Percentiles rank a stretch among this genome's conserved stretches.
phyloP scores from a whole-genome alignment of 108 stramenopile genomes.

The Parietichytrium sp. region DNA sequence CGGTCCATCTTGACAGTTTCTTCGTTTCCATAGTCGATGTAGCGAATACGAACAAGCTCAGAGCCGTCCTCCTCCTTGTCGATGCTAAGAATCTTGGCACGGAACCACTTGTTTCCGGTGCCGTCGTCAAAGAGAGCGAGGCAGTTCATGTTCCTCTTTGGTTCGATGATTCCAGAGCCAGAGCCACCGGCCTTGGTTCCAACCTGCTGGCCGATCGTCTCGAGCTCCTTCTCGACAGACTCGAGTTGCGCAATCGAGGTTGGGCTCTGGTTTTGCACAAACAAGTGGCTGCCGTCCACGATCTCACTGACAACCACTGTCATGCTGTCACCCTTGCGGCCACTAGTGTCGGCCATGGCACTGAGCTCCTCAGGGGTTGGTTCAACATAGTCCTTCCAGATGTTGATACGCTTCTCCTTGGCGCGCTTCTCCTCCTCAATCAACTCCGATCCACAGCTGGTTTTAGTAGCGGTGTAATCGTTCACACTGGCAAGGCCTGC shows the following conservation, averaged over 20 bases:
- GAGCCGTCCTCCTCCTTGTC: slow-evolving; percentile 58
- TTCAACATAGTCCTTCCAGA: slow-evolving; percentile 49
- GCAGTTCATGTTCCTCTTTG: slow-evolving; percentile 68
- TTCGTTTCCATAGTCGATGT: slow-evolving; percentile 94
- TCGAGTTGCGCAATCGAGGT: slow-evolving; percentile 75
- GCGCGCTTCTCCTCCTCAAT: slow-evolving; percentile 48
- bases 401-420: slow-evolving; percentile 42
- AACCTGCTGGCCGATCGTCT: background rate
- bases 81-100: slow-evolving; percentile 71
- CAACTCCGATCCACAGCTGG: slow-evolving; percentile 1
- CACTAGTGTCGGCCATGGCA: slow-evolving; percentile 8
- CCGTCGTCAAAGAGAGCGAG: slow-evolving; percentile 96
- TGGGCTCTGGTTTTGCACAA: slow-evolving; percentile 74
- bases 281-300: slow-evolving; percentile 82
- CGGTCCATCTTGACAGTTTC: slow-evolving; percentile 70
- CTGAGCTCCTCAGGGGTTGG: slow-evolving; percentile 47
- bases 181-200: background rate
- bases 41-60: slow-evolving; percentile 66
- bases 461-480: background rate
- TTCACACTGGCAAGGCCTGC: slow-evolving; percentile 11
- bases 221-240: slow-evolving; percentile 24
- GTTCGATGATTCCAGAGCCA: slow-evolving; percentile 46
- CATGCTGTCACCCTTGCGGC: slow-evolving; percentile 51
- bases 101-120: slow-evolving; percentile 83
- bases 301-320: slow-evolving; percentile 82